Percentiles rank a stretch among this genome's conserved stretches.
Conservation (phyloP, 2,329 filamentous ascomycete species). For the Helicocarpus griseus region DNA sequence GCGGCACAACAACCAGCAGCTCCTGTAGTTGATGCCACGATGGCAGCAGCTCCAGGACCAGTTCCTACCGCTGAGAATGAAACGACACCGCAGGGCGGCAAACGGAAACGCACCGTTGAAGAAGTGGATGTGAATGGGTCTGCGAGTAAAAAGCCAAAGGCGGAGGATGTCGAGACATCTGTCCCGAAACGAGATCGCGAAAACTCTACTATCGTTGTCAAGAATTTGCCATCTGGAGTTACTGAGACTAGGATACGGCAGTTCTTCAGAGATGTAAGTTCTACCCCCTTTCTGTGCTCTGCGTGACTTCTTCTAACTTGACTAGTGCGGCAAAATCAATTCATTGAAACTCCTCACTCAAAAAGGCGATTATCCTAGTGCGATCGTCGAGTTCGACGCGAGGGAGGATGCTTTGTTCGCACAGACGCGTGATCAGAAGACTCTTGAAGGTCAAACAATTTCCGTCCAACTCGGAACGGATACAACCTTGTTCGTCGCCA, state of each 20-base stretch:
- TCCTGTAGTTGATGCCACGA: too few relatives aligned
- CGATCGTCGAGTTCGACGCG: conserved; percentile 75
- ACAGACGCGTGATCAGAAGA: conserved; percentile 70
- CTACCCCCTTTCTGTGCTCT: background rate
- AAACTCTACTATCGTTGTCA: conserved; percentile 74
- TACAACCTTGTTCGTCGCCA: conserved; percentile 79
- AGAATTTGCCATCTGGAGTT: conserved; percentile 60
- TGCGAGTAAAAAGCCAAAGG: conserved; percentile 58
- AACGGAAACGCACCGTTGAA: conserved; percentile 62
- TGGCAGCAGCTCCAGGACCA: conserved; percentile 8
- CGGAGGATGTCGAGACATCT: conserved; percentile 28
- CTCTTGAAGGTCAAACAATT: conserved; percentile 63
- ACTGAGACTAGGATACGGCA: conserved; percentile 67
- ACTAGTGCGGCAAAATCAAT: conserved; percentile 65
- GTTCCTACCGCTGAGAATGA: conserved; percentile 18
- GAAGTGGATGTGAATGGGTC: conserved; percentile 43
- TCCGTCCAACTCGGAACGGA: conserved; percentile 64
- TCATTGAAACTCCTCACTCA: conserved; percentile 61
- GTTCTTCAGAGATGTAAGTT: conserved; percentile 68
- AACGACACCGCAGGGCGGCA: conserved; percentile 32
- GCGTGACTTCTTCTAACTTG: background rate
- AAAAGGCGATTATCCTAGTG: conserved; percentile 50
- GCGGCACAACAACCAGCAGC: conserved; percentile 25
- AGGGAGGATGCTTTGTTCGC: conserved; percentile 74
- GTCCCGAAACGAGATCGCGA: conserved; percentile 71